Evolutionary conservation across 345 rosid genomes (phyloP).

Genomic region (Fremontodendron californicum): DNA sequence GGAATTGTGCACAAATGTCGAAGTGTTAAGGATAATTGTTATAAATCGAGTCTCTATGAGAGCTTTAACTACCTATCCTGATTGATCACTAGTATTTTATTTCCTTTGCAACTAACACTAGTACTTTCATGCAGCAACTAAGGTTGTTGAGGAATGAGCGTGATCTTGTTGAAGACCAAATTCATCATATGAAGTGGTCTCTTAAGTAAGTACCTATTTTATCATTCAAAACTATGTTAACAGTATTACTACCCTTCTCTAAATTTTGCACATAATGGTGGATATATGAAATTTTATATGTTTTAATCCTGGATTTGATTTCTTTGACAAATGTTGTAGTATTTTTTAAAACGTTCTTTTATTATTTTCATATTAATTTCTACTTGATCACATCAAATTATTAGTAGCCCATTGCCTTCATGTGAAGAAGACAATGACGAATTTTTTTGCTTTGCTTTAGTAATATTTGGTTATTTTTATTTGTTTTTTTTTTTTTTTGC

Average conservation of each 20-base stretch:
- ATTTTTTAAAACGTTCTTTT: not conserved
- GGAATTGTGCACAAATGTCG: not conserved
- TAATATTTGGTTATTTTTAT: not conserved
- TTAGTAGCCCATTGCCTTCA: not conserved
- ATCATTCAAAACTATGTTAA: not conserved
- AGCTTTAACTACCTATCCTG: not conserved
- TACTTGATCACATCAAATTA: not conserved
- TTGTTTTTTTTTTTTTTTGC: too few species aligned
- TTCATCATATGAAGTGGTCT: conserved; percentile 85
- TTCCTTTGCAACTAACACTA: not conserved
- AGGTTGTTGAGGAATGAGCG: conserved; percentile 68
- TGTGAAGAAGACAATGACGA: not conserved
- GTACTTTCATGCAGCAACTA: conserved; percentile 51
- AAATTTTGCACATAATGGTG: not conserved
- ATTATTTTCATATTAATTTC: not conserved
- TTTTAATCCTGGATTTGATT: not conserved
- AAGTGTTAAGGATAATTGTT: not conserved
- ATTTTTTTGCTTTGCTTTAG: not conserved
- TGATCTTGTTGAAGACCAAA: conserved; percentile 76
- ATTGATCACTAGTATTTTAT: not conserved
- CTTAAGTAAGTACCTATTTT: conserved; percentile 48
- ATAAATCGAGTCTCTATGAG: not conserved
- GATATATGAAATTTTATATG: not conserved
- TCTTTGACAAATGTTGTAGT: not conserved
- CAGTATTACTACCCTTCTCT: not conserved